Conservation (phyloP, 257 asterid species). For the Agastache rugosa region DNA sequence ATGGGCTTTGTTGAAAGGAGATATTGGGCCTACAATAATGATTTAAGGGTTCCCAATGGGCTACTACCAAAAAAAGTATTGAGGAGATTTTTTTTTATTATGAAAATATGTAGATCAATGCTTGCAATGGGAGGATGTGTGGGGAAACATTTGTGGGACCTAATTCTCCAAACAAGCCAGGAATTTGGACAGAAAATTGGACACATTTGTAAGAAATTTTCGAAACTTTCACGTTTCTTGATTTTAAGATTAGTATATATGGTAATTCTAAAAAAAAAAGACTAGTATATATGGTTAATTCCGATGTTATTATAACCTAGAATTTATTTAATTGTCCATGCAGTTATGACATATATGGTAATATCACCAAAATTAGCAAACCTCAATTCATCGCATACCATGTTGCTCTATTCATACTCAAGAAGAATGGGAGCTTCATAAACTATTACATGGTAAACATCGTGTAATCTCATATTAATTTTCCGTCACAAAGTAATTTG, state of each 20-base stretch:
- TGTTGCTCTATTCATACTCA: constrained; percentile 72
- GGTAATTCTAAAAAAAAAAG: too few species aligned
- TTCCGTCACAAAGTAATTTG: background rate
- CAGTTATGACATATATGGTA: constrained; percentile 73
- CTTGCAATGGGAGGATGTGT: constrained; percentile 85
- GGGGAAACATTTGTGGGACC: constrained; percentile 90
- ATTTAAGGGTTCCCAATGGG: too few species aligned
- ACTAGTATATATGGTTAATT: too few species aligned
- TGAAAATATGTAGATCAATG: constrained; percentile 60
- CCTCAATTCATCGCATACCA: constrained; percentile 76
- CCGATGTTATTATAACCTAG: background rate
- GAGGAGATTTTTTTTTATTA: too few species aligned
- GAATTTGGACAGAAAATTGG: constrained; percentile 97
- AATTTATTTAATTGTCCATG: background rate
- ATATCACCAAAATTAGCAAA: constrained; percentile 51
- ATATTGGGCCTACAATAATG: background rate
- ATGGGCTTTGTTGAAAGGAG: background rate
- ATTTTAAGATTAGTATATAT: background rate
- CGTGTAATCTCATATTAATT: background rate
- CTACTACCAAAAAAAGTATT: background rate
- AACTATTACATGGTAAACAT: constrained; percentile 85
- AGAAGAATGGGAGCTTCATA: constrained; percentile 82
- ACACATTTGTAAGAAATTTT: constrained; percentile 72
- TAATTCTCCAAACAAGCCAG: constrained; percentile 89
- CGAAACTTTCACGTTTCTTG: background rate